These are phyloP conservation scores for Parathielavia appendiculata DNA, from an alignment of 495 filamentous ascomycete genomes.

Conservation along the genomic window DNA sequence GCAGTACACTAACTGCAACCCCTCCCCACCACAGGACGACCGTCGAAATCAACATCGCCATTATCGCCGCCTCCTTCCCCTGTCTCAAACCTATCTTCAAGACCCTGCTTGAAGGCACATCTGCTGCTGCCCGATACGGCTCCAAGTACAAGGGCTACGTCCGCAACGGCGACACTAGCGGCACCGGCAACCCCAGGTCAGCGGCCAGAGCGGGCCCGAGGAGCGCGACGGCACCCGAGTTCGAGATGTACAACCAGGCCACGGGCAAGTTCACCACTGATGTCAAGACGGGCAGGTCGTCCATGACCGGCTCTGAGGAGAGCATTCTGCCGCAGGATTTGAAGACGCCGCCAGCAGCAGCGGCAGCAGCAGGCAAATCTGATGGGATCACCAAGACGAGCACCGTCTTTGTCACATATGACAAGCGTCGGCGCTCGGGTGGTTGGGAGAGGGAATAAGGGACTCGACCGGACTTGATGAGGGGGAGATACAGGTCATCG, in stretches of 20 bases:
- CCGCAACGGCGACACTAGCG: background rate
- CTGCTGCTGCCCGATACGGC: slow-evolving; percentile 1
- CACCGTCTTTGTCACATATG: slow-evolving; percentile 6
- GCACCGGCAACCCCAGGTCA: background rate
- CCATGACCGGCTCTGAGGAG: slow-evolving; percentile 13
- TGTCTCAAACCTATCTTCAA: slow-evolving; percentile 22
- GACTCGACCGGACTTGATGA: too few relatives aligned
- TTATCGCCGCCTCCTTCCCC: slow-evolving; percentile 21
- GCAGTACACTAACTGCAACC: background rate
- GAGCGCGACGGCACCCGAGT: background rate
- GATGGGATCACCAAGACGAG: slow-evolving; percentile 10
- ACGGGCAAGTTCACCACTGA: slow-evolving; percentile 5
- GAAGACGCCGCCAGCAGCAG: background rate
- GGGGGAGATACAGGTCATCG: too few relatives aligned
- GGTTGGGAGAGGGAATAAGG: background rate
- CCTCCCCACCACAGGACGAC: slow-evolving; percentile 14
- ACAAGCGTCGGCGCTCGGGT: background rate
- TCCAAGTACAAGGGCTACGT: slow-evolving; percentile 17
- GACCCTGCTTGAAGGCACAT: slow-evolving; percentile 16
- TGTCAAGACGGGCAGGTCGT: slow-evolving; percentile 3
- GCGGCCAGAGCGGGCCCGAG: background rate
- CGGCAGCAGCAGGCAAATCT: background rate
- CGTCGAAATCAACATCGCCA: slow-evolving; percentile 19
- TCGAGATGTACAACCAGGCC: slow-evolving; percentile 12
- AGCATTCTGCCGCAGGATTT: slow-evolving; percentile 14